A percentile compares a stretch with the other conserved stretches of the same genome.
Evolutionary conservation across 78 protist species (phyloP).

Genomic region (Capsaspora owczarzaki): DNA sequence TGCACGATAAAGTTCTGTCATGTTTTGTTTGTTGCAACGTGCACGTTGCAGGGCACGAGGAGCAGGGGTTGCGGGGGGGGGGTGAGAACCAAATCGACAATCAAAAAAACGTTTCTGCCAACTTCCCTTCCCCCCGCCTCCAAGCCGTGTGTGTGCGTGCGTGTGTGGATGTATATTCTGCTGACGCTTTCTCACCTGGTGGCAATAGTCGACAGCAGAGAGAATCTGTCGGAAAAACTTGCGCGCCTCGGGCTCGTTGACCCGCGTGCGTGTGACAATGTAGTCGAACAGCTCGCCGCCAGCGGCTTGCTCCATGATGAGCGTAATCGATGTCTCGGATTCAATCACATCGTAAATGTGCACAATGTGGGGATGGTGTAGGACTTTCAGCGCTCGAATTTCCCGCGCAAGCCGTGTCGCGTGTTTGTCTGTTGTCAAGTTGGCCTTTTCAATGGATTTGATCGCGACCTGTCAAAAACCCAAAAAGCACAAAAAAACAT

Average conservation of each 20-base stretch:
- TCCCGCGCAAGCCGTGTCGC: slow-evolving; percentile 7
- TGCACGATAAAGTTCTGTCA: slow-evolving; percentile 53
- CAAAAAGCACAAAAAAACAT: background rate
- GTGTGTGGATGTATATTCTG: too few relatives aligned
- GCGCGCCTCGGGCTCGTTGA: slow-evolving; percentile 56
- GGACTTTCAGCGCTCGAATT: slow-evolving; percentile 3
- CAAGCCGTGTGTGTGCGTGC: too few relatives aligned
- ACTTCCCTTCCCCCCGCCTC: too few relatives aligned
- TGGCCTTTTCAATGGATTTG: slow-evolving; percentile 16
- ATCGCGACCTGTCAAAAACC: slow-evolving; percentile 22
- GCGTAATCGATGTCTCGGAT: slow-evolving; percentile 25
- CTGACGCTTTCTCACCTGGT: slow-evolving; percentile 1
- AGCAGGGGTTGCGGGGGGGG: too few relatives aligned
- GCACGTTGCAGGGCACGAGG: too few relatives aligned
- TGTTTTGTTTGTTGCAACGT: too few relatives aligned
- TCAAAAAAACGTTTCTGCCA: too few relatives aligned
- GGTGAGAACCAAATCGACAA: too few relatives aligned
- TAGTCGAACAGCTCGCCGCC: slow-evolving; percentile 64
- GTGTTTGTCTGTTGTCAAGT: slow-evolving; percentile 7
- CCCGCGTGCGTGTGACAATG: slow-evolving; percentile 37
- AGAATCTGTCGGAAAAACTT: slow-evolving; percentile 55
- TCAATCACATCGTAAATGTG: slow-evolving; percentile 45
- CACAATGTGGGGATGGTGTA: slow-evolving; percentile 46
- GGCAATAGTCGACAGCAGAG: slow-evolving; percentile 62
- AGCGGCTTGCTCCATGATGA: slow-evolving; percentile 9